Evolutionary conservation across 2,329 filamentous ascomycete species (phyloP), one percentile per base, ranked within the genome.

Genomic region (Rhynchosporium graminicola): DNA sequence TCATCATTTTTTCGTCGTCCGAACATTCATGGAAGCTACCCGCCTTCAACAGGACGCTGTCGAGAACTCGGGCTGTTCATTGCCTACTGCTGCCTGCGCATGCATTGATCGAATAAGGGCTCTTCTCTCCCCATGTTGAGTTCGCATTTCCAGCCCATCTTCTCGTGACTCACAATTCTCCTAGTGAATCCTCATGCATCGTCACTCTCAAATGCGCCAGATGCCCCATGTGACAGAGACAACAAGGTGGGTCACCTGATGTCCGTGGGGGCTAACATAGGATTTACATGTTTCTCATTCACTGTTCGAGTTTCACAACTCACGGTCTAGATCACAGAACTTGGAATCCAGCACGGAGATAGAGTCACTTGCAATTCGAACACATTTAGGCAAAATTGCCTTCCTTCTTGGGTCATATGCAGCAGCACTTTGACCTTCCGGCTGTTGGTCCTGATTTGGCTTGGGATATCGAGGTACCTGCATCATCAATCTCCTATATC

Each of bases 111-210:
- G 65, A 61, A 61, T 59, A 67, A 63, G 57, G 64, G 52, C 20
- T 20, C 20, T 20, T 61, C 46, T 61, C 46, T 54, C 50, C 61
- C 58, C 60, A 62, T 57, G 63, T 50, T 68, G 58, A 65, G 62
- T 54, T 31, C 26, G 50, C 46, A n/a, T 45, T 43, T 62, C 50
- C 59, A 59, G 50, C 45, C 57, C n/a, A 59, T 43, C 61, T 45
- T 56, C 50, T 63, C 51, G 63, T 70, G 69, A 70, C 67, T 70
- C 69, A 69, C 63, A 13, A 10, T 42, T 57, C 56, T 52, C 50
- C 29, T 58, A 63, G 62, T 57, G 31, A 56, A 26, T 31, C 31
- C 4, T n/a, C 51, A 42, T 29, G 5, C 51, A 42, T 28, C 33
- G 40, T 54, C 36, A 28, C 51, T 42, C 51, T 54, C 51, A 54